Evolutionary conservation across 1,284 basidiomycete species (phyloP), one percentile per base, ranked within the genome.

Genomic region (Irpex lacteus): DNA sequence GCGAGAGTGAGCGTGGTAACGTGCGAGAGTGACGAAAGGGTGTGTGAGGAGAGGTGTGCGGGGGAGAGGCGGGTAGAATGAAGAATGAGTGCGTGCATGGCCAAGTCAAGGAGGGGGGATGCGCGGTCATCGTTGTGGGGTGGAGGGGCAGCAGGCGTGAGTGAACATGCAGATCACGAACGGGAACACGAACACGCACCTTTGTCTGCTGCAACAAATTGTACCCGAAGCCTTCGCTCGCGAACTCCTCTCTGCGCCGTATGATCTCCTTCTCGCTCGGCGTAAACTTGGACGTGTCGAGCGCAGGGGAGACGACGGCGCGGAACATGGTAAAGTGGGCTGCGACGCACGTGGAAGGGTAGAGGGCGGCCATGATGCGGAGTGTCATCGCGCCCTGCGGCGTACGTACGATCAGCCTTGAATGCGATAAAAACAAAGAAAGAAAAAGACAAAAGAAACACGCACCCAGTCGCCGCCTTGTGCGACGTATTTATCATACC

Each of bases 401-500:
- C 18, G 18, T 26, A 26, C 26, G 26, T 26, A 26, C 26, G 26
- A 26, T 26, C 26, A 26, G 26, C 26, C 26, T 26, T 26, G 26
- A 26, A 26, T 26, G 26, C 26, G 26, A 26, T 26, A 26, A 26
- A 26, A 26, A 26, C 3, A 15, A 15, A 44, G 40, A 15, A 21
- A 52, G 50, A 56, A 21, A 56, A 13, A 50, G 34, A 68, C 44
- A n/a, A 62, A 34, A n/a, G 60, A 38, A 34, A 61, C 19, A 56
- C 54, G 7, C 13, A 56, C 68, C 53, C 53, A 66, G 37, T 69
- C 68, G 32, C 66, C 66, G n/a, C 65, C 68, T 55, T 67, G 58
- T 3, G 60, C 64, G 60, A 64, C 62, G 59, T 69, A 69, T 19
- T 53, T 54, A 0, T 38, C n/a, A 49, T 69, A 67, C 5, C 66